Conservation (phyloP, 768 basidiomycete genomes). For the Suillus alpinus region DNA sequence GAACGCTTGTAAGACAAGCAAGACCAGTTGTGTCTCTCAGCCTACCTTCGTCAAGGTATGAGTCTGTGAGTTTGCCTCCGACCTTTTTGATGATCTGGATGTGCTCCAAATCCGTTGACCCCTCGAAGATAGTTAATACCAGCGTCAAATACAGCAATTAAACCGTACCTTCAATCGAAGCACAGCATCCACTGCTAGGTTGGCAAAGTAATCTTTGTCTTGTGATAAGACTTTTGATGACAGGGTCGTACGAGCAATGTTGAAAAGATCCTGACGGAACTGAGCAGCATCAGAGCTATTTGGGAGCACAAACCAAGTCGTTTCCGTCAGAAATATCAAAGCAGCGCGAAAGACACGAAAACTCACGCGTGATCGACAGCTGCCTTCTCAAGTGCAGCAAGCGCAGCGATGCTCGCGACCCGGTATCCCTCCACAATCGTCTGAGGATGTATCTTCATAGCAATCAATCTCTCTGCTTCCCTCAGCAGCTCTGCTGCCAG, state of each 20-base stretch:
- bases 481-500: constrained; percentile 87
- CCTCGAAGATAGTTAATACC: constrained; percentile 43
- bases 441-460: constrained; percentile 93
- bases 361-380: constrained; percentile 84
- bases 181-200: constrained; percentile 96
- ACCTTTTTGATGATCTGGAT: constrained; percentile 99
- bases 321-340: not conserved
- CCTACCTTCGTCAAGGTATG: constrained; percentile 93
- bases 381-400: constrained; percentile 78
- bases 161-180: constrained; percentile 75
- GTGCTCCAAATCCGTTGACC: constrained; percentile 94
- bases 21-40: not conserved
- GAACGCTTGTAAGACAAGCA: not conserved
- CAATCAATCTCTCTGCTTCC: constrained; percentile 94
- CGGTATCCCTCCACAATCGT: constrained; percentile 97
- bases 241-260: constrained; percentile 93
- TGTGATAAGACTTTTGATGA: constrained; percentile 95
- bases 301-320: not conserved
- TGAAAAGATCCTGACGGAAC: constrained; percentile 90
- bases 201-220: constrained; percentile 97
- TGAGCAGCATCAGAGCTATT: constrained; percentile 63
- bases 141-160: not conserved
- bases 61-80: constrained; percentile 97
- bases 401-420: constrained; percentile 81
- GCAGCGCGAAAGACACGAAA: not conserved